Conservation (phyloP, 148 eudicot genomes). For the Chenopodium quinoa region DNA sequence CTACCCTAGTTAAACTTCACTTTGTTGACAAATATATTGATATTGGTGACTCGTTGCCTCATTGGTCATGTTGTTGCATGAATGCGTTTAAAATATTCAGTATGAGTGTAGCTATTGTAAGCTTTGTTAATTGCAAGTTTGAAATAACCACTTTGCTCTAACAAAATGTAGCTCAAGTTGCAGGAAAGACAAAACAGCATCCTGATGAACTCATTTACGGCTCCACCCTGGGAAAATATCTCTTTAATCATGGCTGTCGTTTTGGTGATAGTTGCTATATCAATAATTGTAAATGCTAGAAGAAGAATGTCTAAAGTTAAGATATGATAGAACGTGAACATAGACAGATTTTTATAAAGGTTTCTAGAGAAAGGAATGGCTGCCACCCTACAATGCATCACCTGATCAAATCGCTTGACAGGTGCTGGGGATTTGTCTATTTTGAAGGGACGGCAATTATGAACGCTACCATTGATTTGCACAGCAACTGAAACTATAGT, state of each 20-base stretch:
- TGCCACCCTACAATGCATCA: neutral
- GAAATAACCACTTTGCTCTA: neutral
- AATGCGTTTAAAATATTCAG: neutral
- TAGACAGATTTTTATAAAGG: neutral
- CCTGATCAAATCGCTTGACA: neutral
- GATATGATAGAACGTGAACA: slow-evolving; percentile 22
- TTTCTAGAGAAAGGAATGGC: neutral
- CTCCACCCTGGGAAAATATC: slow-evolving; percentile 41
- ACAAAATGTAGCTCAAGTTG: slow-evolving; percentile 16
- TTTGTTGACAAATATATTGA: neutral
- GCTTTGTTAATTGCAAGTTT: neutral
- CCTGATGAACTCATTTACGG: slow-evolving; percentile 24
- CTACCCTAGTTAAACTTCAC: neutral
- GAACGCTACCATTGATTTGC: neutral
- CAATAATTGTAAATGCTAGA: slow-evolving; percentile 52
- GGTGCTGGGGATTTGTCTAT: neutral
- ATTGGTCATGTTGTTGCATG: neutral
- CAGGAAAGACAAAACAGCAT: slow-evolving; percentile 45
- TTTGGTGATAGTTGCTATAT: slow-evolving; percentile 34
- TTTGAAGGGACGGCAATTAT: neutral
- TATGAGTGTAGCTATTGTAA: neutral
- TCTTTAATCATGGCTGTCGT: slow-evolving; percentile 28
- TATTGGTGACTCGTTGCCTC: neutral
- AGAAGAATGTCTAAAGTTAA: slow-evolving; percentile 62
- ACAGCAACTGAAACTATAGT: neutral